A percentile compares a stretch with the other conserved stretches of the same genome.
These are phyloP conservation scores for Malus domestica DNA, from an alignment of 306 rosid species.

Conservation along the genomic window ASM211411v1 NC_041795.1:6949001-6949500, in stretches of 20 bases:
- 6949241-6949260: background rate
- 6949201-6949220: background rate
- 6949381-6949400: background rate
- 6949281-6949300: no score
- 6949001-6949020: background rate
- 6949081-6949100: no score
- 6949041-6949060: background rate
- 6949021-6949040: background rate
- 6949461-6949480: background rate
- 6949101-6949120: no score
- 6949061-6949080: background rate
- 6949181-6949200: background rate
- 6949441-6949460: background rate
- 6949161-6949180: background rate
- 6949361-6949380: no score
- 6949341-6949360: no score
- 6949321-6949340: no score
- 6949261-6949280: background rate
- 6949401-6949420: background rate
- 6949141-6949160: no score
- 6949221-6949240: background rate
- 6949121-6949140: no score
- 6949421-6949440: background rate
- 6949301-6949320: no score
- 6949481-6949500: background rate